Base-by-base conservation (phyloP, 1,139 yeast genomes). In the Sporopachydermia cereana region DNA sequence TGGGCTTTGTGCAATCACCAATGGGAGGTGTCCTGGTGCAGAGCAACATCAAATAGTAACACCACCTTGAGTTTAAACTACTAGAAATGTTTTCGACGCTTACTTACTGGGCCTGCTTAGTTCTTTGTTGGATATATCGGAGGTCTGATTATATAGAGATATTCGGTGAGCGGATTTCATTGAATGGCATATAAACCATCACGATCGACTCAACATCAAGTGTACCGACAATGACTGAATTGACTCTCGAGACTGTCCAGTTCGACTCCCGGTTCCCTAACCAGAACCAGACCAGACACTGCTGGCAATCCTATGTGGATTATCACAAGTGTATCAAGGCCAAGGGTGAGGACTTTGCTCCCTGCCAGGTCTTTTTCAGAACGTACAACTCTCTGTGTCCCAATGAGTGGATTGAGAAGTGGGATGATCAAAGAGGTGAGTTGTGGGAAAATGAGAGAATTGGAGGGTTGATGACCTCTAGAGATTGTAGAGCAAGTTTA, bases 321-420 rank as follows among this genome's bases (percentile, higher is more conserved):
- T 91, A 89, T 80, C 91, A 84, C 82, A 89, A 88, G 71, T 91
- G 98, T 74, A 78, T 91, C 65, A 83, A 80, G 61, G 88, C 89
- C 56, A 89, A 89, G 74, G 98, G 98, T 63, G 97, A 91, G 71
- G 97, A 89, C 53, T 91, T 91, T 62, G 96, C 89, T 61, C 97
- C 97, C 62, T 91, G 98, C 71, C 77, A 88, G 70, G 88, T 85
- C 57, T 91, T 91, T 73, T 85, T 78, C 80, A 83, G 79, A 69
- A 85, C 96, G 49, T 91, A 76, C 75, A 77, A 83, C 57, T 77
- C 96, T 31, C 74, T 91, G 64, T 91, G 98, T 71, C 98, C 98
- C 51, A 73, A 77, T 47, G 81, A 81, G 59, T 88, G 96, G 96
- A 76, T 84, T 57, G 94, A 82, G 64, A 85, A 74, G 68, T 91